A percentile compares a stretch with the other conserved stretches of the same genome.
phyloP scores from a whole-genome alignment of 2,329 filamentous ascomycete genomes.

The Nigrospora osmanthi region DNA sequence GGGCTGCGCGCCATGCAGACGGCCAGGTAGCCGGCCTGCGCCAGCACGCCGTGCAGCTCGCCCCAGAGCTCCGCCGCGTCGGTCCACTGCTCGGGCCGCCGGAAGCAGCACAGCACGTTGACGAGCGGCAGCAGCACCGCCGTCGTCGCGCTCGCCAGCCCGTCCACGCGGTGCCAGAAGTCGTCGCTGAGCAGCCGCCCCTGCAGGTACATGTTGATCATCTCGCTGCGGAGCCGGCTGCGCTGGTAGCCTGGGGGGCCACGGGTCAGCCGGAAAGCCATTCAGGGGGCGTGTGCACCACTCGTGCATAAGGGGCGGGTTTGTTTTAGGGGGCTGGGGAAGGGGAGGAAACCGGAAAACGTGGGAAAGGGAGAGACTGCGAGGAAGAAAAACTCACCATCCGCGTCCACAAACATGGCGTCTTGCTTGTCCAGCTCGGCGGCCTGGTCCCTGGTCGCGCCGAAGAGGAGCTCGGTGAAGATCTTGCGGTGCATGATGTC shows the following conservation, averaged over 20 bases:
- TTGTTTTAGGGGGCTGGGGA: too few relatives aligned
- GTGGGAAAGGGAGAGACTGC: not conserved
- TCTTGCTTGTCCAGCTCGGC: constrained; percentile 22
- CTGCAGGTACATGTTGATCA: constrained; percentile 17
- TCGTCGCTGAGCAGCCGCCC: constrained; percentile 13
- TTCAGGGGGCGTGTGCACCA: too few relatives aligned
- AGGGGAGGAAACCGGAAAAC: not conserved
- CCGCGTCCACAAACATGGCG: constrained; percentile 15
- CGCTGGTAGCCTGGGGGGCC: constrained; percentile 24
- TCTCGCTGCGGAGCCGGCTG: constrained; percentile 21
- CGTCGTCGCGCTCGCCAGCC: constrained; percentile 20
- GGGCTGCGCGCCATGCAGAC: constrained; percentile 19
- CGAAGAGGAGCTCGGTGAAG: constrained; percentile 30
- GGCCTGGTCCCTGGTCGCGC: constrained; percentile 18
- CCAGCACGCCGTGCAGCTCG: constrained; percentile 16
- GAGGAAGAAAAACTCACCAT: constrained; percentile 19
- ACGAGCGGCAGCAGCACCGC: constrained; percentile 27
- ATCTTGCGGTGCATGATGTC: constrained; percentile 29
- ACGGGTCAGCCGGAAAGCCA: not conserved
- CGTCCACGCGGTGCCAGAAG: constrained; percentile 30
- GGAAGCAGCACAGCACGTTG: constrained; percentile 19
- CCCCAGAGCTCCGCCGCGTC: constrained; percentile 10
- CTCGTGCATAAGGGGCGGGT: too few relatives aligned
- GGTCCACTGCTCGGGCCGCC: not conserved
- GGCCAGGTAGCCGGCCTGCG: constrained; percentile 19